Conservation (phyloP, 2,329 filamentous ascomycete genomes). For the Trichoderma gracile region DNA sequence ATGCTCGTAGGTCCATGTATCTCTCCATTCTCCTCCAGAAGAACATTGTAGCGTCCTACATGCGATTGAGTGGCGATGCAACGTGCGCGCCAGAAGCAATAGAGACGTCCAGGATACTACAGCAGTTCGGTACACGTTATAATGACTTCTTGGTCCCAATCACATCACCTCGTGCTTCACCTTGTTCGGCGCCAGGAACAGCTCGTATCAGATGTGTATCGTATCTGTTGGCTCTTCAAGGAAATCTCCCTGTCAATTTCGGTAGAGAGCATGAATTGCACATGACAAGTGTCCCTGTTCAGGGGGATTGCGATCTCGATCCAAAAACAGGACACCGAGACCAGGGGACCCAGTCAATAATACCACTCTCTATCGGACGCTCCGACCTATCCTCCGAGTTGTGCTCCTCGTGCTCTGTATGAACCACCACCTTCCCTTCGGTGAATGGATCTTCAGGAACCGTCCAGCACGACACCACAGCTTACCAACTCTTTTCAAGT, state of each 20-base stretch:
- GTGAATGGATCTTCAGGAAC: not conserved
- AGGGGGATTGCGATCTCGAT: conserved; percentile 2
- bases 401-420: not conserved
- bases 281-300: not conserved
- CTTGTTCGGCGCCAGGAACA: not conserved
- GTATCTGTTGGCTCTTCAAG: not conserved
- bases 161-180: not conserved
- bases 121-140: too few relatives aligned
- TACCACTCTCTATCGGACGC: not conserved
- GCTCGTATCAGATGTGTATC: not conserved
- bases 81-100: too few relatives aligned
- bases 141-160: too few relatives aligned
- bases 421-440: not conserved
- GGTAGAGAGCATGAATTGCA: not conserved
- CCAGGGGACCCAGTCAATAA: not conserved
- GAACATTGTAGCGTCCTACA: too few relatives aligned
- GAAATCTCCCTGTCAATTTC: not conserved
- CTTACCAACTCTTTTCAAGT: not conserved
- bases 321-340: not conserved
- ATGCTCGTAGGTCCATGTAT: too few relatives aligned
- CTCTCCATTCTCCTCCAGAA: too few relatives aligned
- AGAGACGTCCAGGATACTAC: too few relatives aligned
- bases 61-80: too few relatives aligned
- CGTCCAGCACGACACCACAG: not conserved
- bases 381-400: not conserved